Percentiles rank a stretch among this genome's conserved stretches.
Conservation (phyloP, 306 rosid species). For the Ormosia emarginata region DNA sequence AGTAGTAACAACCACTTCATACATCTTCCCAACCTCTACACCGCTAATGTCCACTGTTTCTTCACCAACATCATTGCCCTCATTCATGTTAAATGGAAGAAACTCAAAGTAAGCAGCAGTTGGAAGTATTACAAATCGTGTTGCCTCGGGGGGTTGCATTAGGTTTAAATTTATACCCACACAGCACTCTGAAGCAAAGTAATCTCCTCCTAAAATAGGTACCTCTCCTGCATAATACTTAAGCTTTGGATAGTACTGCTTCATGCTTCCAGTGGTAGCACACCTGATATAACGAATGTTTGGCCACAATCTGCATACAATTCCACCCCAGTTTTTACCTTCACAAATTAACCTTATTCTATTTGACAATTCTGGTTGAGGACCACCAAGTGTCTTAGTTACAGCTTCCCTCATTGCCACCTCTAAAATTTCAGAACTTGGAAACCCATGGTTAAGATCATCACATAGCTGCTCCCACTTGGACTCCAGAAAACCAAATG, state of each 20-base stretch:
- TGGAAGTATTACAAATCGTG: conserved; percentile 52
- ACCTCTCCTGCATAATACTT: conserved; percentile 55
- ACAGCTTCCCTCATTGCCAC: conserved; percentile 45
- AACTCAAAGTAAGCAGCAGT: conserved; percentile 73
- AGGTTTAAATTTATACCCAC: conserved; percentile 59
- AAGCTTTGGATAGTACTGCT: conserved; percentile 50
- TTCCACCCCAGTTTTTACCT: conserved; percentile 47
- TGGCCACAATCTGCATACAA: conserved; percentile 53
- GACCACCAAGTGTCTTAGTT: conserved; percentile 45
- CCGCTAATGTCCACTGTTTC: conserved; percentile 47
- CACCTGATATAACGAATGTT: conserved; percentile 50
- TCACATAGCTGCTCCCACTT: conserved; percentile 59
- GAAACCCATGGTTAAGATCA: conserved; percentile 54
- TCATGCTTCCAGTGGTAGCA: conserved; percentile 66
- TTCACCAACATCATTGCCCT: conserved; percentile 6
- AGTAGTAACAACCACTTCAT: conserved; percentile 66
- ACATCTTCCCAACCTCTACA: conserved; percentile 67
- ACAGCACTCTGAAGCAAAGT: conserved; percentile 60
- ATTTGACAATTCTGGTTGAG: conserved; percentile 47
- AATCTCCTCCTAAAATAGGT: conserved; percentile 60
- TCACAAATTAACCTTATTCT: conserved; percentile 42
- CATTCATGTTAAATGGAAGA: conserved; percentile 55
- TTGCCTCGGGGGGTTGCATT: conserved; percentile 48
- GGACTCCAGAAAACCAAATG: conserved; percentile 37
- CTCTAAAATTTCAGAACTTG: conserved; percentile 41